phyloP scores from a whole-genome alignment of 1,284 basidiomycete genomes.

The Meira miltonrushii region DNA sequence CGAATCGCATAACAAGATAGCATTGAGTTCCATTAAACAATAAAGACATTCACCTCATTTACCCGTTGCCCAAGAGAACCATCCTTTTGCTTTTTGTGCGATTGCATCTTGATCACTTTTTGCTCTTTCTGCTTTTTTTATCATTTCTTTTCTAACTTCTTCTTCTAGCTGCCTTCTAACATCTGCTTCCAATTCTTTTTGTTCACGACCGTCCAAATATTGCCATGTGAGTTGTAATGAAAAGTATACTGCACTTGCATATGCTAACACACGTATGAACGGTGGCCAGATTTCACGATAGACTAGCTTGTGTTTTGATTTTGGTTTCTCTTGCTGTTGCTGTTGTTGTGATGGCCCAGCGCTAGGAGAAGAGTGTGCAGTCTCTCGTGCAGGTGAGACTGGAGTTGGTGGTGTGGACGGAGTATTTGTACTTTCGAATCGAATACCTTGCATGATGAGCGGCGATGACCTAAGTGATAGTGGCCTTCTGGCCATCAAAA shows the following conservation, averaged over 20 bases:
- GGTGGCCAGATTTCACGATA: constrained; percentile 45
- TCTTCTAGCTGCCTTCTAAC: constrained; percentile 22
- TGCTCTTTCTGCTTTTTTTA: neutral
- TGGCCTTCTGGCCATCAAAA: too few species aligned
- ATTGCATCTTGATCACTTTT: neutral
- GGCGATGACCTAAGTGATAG: too few species aligned
- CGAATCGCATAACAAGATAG: neutral
- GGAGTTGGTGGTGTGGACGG: neutral
- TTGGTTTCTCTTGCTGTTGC: constrained; percentile 1
- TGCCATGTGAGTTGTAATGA: constrained; percentile 45
- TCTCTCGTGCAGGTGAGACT: neutral
- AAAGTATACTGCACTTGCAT: constrained; percentile 46
- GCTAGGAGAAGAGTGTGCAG: neutral
- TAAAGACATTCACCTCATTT: neutral
- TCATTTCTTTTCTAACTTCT: constrained; percentile 18
- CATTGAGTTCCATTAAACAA: too few species aligned
- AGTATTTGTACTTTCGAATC: constrained; percentile 1
- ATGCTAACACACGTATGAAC: constrained; percentile 42
- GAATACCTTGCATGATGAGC: too few species aligned
- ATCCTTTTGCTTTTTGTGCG: neutral
- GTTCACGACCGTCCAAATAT: constrained; percentile 34
- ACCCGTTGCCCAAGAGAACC: neutral
- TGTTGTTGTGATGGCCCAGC: neutral
- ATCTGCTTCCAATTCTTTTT: constrained; percentile 19
- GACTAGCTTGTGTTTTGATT: constrained; percentile 31